Conservation (phyloP, 306 rosid genomes). For the Dryas alaskensis region DNA sequence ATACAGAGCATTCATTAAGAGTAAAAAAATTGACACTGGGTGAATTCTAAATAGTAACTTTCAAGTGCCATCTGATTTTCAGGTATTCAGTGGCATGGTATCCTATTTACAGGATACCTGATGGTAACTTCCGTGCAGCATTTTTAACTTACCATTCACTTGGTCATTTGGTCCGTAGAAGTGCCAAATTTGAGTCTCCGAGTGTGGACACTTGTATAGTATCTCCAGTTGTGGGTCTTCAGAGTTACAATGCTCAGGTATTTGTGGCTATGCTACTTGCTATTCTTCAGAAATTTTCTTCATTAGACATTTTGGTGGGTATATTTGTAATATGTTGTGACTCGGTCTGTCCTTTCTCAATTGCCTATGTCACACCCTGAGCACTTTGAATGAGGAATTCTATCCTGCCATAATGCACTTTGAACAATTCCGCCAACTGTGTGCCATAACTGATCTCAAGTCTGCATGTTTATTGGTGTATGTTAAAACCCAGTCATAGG, state of each 20-base stretch:
- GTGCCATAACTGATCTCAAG: no score
- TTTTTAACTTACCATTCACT: conserved; percentile 88
- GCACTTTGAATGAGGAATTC: no score
- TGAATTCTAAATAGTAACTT: conserved; percentile 27
- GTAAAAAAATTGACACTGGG: conserved; percentile 13
- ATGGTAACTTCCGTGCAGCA: conserved; percentile 71
- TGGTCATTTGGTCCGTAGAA: conserved; percentile 60
- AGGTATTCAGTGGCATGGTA: conserved; percentile 97
- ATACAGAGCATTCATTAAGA: conserved; percentile 7
- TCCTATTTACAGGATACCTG: conserved; percentile 90
- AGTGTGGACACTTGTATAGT: conserved; percentile 42
- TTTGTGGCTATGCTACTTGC: background rate
- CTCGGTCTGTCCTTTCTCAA: no score
- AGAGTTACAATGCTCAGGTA: conserved; percentile 84
- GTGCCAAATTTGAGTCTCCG: conserved; percentile 31
- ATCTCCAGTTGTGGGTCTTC: conserved; percentile 84
- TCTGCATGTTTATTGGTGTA: no score
- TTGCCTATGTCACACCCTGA: no score
- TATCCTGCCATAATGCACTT: no score
- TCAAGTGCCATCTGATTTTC: conserved; percentile 34
- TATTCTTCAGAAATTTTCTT: no score
- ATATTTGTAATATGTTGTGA: no score
- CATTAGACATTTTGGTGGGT: no score
- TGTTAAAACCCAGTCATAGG: no score
- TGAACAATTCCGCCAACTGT: no score